Base-by-base conservation (phyloP, 2,329 filamentous ascomycete species). In the Hypoxylon sp. region DNA sequence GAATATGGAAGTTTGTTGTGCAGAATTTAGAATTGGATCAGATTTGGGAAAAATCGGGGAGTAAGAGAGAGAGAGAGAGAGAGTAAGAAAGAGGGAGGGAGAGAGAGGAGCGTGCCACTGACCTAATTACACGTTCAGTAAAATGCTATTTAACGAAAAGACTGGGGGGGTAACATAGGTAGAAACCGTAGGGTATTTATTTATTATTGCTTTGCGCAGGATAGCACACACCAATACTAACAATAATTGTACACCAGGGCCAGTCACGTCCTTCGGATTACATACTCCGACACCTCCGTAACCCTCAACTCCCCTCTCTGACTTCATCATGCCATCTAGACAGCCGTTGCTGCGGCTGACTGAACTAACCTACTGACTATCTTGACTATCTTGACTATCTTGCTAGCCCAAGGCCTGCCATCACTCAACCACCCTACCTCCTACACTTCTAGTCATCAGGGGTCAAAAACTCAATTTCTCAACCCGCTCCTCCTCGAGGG, bases 241-340 rank as follows among this genome's bases (percentile, higher is more conserved):
- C 51, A 58, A 58, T 35, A 47, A 48, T 51, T 47, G 33, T 37
- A 54, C 50, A 42, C 54, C 54, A 58, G 26, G 26, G n/a, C 73
- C 70, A 73, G 57, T 71, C 67, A 70, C 52, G 35, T 66, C 59
- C 50, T 66, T 65, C 68, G 53, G 69, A 70, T 75, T 72, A 71
- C 70, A 65, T 61, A 60, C 55, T 64, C 67, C 67, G 67, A 71
- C 65, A 61, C 46, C 62, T 75, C 73, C 73, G 67, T 51, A 35
- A 55, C 58, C 66, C 70, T 69, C 63, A 48, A 53, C 55, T 54
- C 26, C 52, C 59, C 62, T 53, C 66, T 60, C 62, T 64, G 61
- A 62, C 67, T 68, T 69, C 64, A 68, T 71, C 39, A 70, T 72
- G 54, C 44, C 68, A 63, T 66, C 60, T 50, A 60, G 57, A 61